A percentile compares a stretch with the other conserved stretches of the same genome.
phyloP scores from a whole-genome alignment of 2,329 filamentous ascomycete species.

The Talaromyces sp. region DNA sequence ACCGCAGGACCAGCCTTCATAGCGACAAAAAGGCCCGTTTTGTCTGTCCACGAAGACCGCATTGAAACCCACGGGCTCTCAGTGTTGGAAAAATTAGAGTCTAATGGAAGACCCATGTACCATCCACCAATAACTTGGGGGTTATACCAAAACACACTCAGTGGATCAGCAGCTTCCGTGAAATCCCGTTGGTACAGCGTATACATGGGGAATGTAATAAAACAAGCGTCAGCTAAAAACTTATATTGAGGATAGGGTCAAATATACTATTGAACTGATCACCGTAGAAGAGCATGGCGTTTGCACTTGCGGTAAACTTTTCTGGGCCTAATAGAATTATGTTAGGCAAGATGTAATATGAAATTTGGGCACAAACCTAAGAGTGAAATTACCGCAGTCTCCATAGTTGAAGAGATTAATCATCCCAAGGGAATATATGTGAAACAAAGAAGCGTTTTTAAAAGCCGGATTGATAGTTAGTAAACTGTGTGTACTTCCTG shows the following conservation, averaged over 20 bases:
- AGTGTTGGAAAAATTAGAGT: background rate
- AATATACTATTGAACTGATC: background rate
- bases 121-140: background rate
- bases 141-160: conserved; percentile 1
- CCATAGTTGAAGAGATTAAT: background rate
- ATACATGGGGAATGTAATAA: background rate
- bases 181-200: background rate
- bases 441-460: background rate
- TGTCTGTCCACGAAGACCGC: background rate
- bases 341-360: background rate
- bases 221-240: background rate
- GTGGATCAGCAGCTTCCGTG: background rate
- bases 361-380: background rate
- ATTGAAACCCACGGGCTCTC: background rate
- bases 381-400: background rate
- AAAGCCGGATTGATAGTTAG: background rate
- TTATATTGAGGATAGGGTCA: background rate
- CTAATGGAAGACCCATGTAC: background rate
- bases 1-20: background rate
- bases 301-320: conserved; percentile 1
- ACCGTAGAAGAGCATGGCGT: conserved; percentile 1
- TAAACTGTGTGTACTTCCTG: background rate
- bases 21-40: background rate
- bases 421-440: background rate
- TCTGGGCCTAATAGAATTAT: background rate